Percentiles rank a stretch among this genome's conserved stretches.
Evolutionary conservation across 768 basidiomycete genomes (phyloP).

Genomic region (Harrya chromipes): DNA sequence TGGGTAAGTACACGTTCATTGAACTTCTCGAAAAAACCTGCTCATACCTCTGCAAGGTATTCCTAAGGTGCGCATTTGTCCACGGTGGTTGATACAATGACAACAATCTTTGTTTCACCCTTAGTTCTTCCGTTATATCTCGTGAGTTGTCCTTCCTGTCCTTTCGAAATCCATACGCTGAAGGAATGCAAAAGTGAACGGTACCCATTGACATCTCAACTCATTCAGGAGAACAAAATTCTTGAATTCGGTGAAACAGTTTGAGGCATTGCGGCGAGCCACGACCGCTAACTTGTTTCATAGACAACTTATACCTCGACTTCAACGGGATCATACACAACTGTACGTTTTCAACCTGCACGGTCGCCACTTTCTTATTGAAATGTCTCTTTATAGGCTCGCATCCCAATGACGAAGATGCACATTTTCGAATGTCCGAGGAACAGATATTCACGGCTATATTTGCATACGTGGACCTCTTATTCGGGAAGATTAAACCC

Average conservation of each 20-base stretch:
- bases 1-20: slow-evolving; percentile 19
- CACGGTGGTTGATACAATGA: background rate
- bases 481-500: slow-evolving; percentile 97
- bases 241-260: slow-evolving; percentile 83
- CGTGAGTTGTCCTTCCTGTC: slow-evolving; percentile 46
- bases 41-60: slow-evolving; percentile 42
- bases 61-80: slow-evolving; percentile 51
- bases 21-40: background rate
- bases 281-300: slow-evolving; percentile 10
- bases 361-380: background rate
- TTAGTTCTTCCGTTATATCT: slow-evolving; percentile 96
- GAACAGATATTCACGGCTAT: slow-evolving; percentile 97
- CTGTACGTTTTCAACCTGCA: slow-evolving; percentile 37
- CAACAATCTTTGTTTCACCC: slow-evolving; percentile 5
- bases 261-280: background rate
- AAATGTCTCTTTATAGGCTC: slow-evolving; percentile 49
- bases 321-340: slow-evolving; percentile 94
- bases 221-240: slow-evolving; percentile 98
- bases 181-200: slow-evolving; percentile 63
- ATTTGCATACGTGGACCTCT: slow-evolving; percentile 93
- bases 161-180: slow-evolving; percentile 3
- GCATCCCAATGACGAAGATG: slow-evolving; percentile 95
- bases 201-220: slow-evolving; percentile 96
- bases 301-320: slow-evolving; percentile 90
- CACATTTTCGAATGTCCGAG: slow-evolving; percentile 93